Evolutionary conservation across 1,284 basidiomycete species (phyloP).

Genomic region (Cryptococcus sp.): DNA sequence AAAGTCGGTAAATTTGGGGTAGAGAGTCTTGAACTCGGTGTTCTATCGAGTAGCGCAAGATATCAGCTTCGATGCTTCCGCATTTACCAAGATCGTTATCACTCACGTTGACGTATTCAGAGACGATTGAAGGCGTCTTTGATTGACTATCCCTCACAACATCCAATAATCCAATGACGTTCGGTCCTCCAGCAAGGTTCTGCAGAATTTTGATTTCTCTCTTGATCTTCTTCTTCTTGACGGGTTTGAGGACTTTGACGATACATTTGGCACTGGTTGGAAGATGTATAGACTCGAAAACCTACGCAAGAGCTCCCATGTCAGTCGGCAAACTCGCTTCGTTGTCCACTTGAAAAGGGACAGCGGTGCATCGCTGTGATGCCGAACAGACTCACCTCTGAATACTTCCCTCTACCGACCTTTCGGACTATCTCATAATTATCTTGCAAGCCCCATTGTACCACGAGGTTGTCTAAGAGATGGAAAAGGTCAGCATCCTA

Average conservation of each 20-base stretch:
- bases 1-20: conserved; percentile 90
- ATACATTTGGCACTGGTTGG: conserved; percentile 93
- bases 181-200: conserved; percentile 91
- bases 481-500: not conserved
- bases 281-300: conserved; percentile 96
- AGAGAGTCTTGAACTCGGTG: conserved; percentile 96
- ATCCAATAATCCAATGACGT: conserved; percentile 84
- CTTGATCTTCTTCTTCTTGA: conserved; percentile 99
- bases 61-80: not conserved
- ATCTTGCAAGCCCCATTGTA: conserved; percentile 94
- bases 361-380: not conserved
- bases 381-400: conserved; percentile 64
- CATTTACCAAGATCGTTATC: not conserved
- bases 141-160: conserved; percentile 87
- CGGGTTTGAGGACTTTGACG: conserved; percentile 98
- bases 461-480: conserved; percentile 78
- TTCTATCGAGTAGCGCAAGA: conserved; percentile 57
- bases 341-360: not conserved
- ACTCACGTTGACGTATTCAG: conserved; percentile 86
- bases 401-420: conserved; percentile 95
- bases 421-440: conserved; percentile 98
- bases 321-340: not conserved
- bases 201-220: conserved; percentile 98
- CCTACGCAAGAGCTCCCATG: conserved; percentile 57
- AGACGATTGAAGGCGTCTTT: conserved; percentile 95